A percentile compares a stretch with the other conserved stretches of the same genome.
Evolutionary conservation across 805 yeast species (phyloP).

Genomic region (Candida sakaeoensis): DNA sequence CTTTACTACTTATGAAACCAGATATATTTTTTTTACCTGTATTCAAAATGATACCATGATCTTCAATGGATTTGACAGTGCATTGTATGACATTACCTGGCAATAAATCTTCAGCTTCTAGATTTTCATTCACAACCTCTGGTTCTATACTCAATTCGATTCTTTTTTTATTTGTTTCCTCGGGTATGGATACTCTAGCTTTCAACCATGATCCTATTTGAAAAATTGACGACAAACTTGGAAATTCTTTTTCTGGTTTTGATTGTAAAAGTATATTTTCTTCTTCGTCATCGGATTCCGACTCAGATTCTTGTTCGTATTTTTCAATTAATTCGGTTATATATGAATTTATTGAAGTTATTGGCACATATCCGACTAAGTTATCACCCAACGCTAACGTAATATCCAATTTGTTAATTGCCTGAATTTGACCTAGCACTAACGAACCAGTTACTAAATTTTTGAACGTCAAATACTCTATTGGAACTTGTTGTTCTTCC

Average conservation of each 20-base stretch:
- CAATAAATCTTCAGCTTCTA: slow-evolving; percentile 63
- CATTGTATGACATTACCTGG: slow-evolving; percentile 70
- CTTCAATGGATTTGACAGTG: slow-evolving; percentile 77
- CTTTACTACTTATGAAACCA: slow-evolving; percentile 77
- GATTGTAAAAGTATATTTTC: slow-evolving; percentile 28
- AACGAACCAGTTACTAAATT: slow-evolving; percentile 65
- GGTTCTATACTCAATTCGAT: slow-evolving; percentile 76
- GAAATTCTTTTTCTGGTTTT: slow-evolving; percentile 42
- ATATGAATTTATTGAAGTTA: slow-evolving; percentile 66
- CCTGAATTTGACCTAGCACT: slow-evolving; percentile 72
- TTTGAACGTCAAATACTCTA: slow-evolving; percentile 62
- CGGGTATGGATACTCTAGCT: slow-evolving; percentile 64
- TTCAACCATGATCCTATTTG: slow-evolving; percentile 81
- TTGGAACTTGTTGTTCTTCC: slow-evolving; percentile 36
- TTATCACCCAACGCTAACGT: slow-evolving; percentile 76
- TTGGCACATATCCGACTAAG: slow-evolving; percentile 72
- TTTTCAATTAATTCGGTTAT: slow-evolving; percentile 56
- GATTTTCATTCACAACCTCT: slow-evolving; percentile 54
- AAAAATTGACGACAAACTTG: slow-evolving; percentile 54
- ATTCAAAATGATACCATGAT: slow-evolving; percentile 81
- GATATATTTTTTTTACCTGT: slow-evolving; percentile 53
- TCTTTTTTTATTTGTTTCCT: slow-evolving; percentile 50
- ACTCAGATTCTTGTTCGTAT: slow-evolving; percentile 41
- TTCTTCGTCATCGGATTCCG: slow-evolving; percentile 37
- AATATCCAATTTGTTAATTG: slow-evolving; percentile 60